Evolutionary conservation across 2,329 filamentous ascomycete species (phyloP).

Genomic region (Rhinocladiella mackenziei): DNA sequence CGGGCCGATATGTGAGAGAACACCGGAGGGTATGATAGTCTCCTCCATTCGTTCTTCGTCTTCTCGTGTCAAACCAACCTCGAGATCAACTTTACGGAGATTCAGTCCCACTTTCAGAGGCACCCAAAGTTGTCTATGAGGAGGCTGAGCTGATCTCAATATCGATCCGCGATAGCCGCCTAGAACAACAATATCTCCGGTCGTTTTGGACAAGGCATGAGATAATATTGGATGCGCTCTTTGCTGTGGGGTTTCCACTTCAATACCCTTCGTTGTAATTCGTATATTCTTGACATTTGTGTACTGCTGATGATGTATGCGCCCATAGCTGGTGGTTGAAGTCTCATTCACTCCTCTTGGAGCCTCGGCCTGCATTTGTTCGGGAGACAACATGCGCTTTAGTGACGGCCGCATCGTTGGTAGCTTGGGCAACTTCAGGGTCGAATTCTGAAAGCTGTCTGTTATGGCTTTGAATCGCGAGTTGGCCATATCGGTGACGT

Average conservation of each 20-base stretch:
- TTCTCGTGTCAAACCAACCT: slow-evolving; percentile 74
- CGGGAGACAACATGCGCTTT: slow-evolving; percentile 8
- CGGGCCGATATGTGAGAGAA: slow-evolving; percentile 86
- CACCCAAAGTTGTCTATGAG: slow-evolving; percentile 87
- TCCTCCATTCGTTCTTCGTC: slow-evolving; percentile 82
- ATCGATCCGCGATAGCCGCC: slow-evolving; percentile 89
- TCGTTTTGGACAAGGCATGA: slow-evolving; percentile 63
- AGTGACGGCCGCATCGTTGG: slow-evolving; percentile 36
- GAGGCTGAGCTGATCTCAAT: slow-evolving; percentile 75
- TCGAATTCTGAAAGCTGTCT: slow-evolving; percentile 81
- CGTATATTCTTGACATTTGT: slow-evolving; percentile 14
- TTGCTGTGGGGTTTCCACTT: slow-evolving; percentile 29
- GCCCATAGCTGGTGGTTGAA: no score
- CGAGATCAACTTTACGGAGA: slow-evolving; percentile 83
- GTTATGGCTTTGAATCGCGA: slow-evolving; percentile 84
- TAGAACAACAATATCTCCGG: slow-evolving; percentile 80
- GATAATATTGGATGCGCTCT: slow-evolving; percentile 48
- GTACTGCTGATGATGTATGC: no score
- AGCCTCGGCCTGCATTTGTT: neutral
- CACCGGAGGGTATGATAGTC: slow-evolving; percentile 77
- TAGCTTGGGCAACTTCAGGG: slow-evolving; percentile 59
- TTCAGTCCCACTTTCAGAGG: slow-evolving; percentile 91
- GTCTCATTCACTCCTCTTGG: no score
- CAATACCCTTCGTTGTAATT: slow-evolving; percentile 7
- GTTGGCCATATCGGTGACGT: slow-evolving; percentile 81